Base-by-base conservation (phyloP, 1,284 basidiomycete genomes). In the Apiotrichum veenhuisii region DNA sequence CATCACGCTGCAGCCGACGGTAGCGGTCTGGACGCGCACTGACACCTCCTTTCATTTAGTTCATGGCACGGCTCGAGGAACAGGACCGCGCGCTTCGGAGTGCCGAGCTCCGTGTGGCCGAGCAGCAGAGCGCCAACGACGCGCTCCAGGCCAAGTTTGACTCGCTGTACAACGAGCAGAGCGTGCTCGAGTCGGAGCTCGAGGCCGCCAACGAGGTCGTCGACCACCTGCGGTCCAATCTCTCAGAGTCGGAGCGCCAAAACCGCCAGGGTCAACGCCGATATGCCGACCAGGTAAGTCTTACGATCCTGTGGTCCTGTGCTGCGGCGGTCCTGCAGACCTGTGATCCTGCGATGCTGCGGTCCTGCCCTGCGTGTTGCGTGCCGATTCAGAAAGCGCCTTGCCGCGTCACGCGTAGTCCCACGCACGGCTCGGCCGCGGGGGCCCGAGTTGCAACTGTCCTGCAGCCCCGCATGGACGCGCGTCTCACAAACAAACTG, bases 111-210 rank as follows among this genome's bases (percentile, higher is more conserved):
- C 50, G 55, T 15, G 30, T 34, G 23, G 30, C 34, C 14, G 52
- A 55, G 34, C 17, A 41, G 10, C 33, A 30, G 18, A 60, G n/a
- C 41, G 36, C 23, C 26, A 58, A 34, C 54, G 46, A 44, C 14
- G 52, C 43, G 7, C 34, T 72, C 2, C 65, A 72, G 47, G 44
- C 49, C 20, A 62, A 70, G 46, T 58, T 47, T 4, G 69, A 74
- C 14, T 63, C 72, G 1, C 62, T 67, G 9, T 66, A 67, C 30
- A 63, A 66, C 18, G 72, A 73, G 42, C 70, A 73, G 56, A 69
- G 68, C 22, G 42, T 65, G 11, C 66, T 76, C 30, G 74, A 76
- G 49, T 57, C 64, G n/a, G 72, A 74, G 51, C 55, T 76, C 8
- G 67, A 72, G 52, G 67, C 61, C 15, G 62, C 69, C 10, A 67